Evolutionary conservation across 805 yeast genomes (phyloP), one percentile per base, ranked within the genome.

Genomic region (Candida ponderosae): DNA sequence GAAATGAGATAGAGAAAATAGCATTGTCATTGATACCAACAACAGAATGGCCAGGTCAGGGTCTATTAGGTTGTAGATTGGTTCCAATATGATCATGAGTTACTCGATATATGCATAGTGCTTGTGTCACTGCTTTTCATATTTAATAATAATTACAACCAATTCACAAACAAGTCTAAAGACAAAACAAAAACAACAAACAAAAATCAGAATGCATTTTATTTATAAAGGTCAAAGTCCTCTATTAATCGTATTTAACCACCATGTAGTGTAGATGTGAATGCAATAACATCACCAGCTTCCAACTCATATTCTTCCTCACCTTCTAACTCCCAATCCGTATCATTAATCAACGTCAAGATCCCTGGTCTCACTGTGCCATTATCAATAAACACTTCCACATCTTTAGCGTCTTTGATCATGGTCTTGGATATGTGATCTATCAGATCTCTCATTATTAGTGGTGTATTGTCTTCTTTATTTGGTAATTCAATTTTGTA

Each of bases 311-410:
- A 88, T 9, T 75, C 81, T 48, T 85, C 88, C 58, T 81, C 88
- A 10, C 87, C 97, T 56, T 88, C 95, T 13, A 90, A 61, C 53
- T 90, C 98, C 97, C 97, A 90, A 62, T 90, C 98, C 0, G 95
- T 79, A 55, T 90, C 97, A 53, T 90, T 90, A 43, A 90, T 82
- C 39, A 90, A 68, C 9, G 93, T 96, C 42, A 90, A 65, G 33
- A 90, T 86, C 3, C 98, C 98, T 0, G 97, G 96, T 35, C 97
- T 31, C 34, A 87, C 78, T 2, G 80, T 73, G 10, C 68, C 95
- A 47, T 85, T 89, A 49, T 85, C 93, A 6, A 89, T 67, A 51
- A 90, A 88, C 11, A 88, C 81, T 4, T 76, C 81, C 21, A 71
- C 63, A 51, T 82, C 88, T 41, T 74, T 75, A 26, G 74, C 66